A percentile compares a stretch with the other conserved stretches of the same genome.
Conservation (phyloP, 148 eudicot genomes). For the Euryodendron excelsum region DNA sequence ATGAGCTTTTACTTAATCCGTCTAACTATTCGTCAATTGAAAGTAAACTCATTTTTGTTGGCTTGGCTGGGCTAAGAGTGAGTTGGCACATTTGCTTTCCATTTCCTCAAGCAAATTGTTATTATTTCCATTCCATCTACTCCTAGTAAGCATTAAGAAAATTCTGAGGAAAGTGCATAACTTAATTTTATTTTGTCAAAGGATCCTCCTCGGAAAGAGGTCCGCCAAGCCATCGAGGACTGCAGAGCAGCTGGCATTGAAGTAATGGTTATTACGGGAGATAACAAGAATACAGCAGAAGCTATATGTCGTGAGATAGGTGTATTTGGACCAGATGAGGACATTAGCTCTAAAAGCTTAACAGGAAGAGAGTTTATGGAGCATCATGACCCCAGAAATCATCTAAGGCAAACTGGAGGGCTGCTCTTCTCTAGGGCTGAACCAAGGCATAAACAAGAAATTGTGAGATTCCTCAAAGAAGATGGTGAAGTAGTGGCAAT, state of each 20-base stretch:
- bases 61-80: conserved; percentile 81
- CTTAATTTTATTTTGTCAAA: conserved; percentile 14
- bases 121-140: neutral
- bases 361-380: conserved; percentile 67
- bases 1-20: conserved; percentile 65
- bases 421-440: conserved; percentile 72
- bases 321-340: conserved; percentile 26
- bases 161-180: neutral
- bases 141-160: neutral
- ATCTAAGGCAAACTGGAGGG: conserved; percentile 49
- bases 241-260: conserved; percentile 15
- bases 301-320: conserved; percentile 15
- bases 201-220: conserved; percentile 34
- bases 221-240: conserved; percentile 11
- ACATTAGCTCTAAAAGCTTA: conserved; percentile 46
- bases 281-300: conserved; percentile 13
- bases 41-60: conserved; percentile 72
- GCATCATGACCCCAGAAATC: conserved; percentile 38
- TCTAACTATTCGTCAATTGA: conserved; percentile 66
- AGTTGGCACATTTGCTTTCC: conserved; percentile 24
- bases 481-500: conserved; percentile 70
- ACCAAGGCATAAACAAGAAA: conserved; percentile 70
- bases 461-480: conserved; percentile 61
- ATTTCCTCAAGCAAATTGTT: neutral
- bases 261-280: conserved; percentile 15